These are phyloP conservation scores for Yarrowia sp. DNA, from an alignment of 805 yeast genomes.

Conservation along the genomic window DNA sequence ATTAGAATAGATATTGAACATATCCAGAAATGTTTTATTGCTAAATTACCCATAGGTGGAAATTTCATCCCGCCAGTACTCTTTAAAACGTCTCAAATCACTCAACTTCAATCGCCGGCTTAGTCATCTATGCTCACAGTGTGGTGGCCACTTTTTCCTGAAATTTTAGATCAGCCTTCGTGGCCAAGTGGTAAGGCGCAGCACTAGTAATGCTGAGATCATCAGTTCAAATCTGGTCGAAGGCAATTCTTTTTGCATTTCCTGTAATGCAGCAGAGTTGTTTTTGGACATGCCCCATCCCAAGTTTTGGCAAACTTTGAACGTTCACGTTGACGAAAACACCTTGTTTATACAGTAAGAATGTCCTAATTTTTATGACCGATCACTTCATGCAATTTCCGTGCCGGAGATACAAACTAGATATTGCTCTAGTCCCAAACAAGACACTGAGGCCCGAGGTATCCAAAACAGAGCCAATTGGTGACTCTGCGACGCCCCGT, in stretches of 20 bases:
- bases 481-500: constrained; percentile 32
- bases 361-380: constrained; percentile 34
- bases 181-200: constrained; percentile 37
- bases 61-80: no score
- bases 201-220: constrained; percentile 36
- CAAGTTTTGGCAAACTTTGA: no score
- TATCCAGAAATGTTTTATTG: no score
- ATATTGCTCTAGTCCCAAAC: constrained; percentile 28
- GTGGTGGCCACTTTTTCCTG: no score
- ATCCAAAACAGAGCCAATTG: constrained; percentile 28
- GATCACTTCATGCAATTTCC: constrained; percentile 31
- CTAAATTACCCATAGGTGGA: no score
- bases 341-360: no score
- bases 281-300: background rate
- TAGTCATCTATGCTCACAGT: background rate
- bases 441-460: constrained; percentile 25
- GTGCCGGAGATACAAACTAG: constrained; percentile 34
- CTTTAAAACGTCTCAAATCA: no score
- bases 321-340: no score
- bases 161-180: constrained; percentile 4
- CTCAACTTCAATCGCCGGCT: background rate
- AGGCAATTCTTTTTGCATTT: constrained; percentile 1
- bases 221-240: constrained; percentile 34
- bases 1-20: no score
- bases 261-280: no score